phyloP scores from a whole-genome alignment of 345 rosid genomes.

The Ailanthus altissimus region DNA sequence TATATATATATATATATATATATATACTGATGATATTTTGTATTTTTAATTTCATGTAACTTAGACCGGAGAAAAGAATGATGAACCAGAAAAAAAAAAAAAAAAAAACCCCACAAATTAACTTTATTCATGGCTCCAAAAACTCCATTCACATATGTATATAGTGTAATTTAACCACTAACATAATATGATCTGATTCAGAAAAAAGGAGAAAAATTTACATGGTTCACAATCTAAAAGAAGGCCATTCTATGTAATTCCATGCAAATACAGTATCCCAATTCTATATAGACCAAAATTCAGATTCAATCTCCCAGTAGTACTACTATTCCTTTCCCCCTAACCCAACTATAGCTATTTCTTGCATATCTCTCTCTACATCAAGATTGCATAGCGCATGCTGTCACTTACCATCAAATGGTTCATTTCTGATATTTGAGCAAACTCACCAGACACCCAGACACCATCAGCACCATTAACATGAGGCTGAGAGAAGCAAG shows the following conservation, averaged over 20 bases:
- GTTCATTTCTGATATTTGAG: constrained; percentile 68
- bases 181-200: neutral
- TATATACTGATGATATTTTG: neutral
- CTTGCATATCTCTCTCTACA: constrained; percentile 40
- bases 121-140: constrained; percentile 20
- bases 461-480: constrained; percentile 62
- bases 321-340: neutral
- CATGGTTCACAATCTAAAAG: constrained; percentile 12
- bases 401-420: constrained; percentile 88
- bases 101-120: neutral
- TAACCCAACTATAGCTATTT: neutral
- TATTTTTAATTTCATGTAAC: neutral
- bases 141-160: constrained; percentile 12
- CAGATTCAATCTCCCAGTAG: neutral
- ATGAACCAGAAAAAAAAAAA: neutral
- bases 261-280: constrained; percentile 16
- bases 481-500: constrained; percentile 75
- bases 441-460: constrained; percentile 72
- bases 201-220: neutral
- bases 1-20: neutral
- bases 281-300: constrained; percentile 18
- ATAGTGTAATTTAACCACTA: neutral
- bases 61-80: neutral
- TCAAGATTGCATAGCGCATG: constrained; percentile 88
- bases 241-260: constrained; percentile 3